Evolutionary conservation across 1,284 basidiomycete genomes (phyloP).

Genomic region (Cerrena zonata): DNA sequence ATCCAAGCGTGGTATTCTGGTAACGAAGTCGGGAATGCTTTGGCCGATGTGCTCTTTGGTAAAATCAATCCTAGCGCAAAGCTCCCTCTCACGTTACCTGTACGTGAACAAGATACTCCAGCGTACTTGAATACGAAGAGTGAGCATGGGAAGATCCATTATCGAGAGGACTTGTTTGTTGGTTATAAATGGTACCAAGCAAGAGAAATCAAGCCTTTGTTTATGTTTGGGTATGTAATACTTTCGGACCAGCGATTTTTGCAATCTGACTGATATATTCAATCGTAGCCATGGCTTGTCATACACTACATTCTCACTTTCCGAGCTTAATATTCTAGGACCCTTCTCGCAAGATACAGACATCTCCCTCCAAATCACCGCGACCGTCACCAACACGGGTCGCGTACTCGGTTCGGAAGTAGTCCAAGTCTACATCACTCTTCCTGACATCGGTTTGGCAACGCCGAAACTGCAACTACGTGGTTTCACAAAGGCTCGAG

Average conservation of each 20-base stretch:
- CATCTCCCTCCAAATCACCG: constrained; percentile 26
- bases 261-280: constrained; percentile 6
- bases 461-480: constrained; percentile 55
- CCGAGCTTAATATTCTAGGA: constrained; percentile 35
- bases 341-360: constrained; percentile 25
- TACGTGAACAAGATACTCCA: constrained; percentile 58
- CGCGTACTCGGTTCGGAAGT: constrained; percentile 54
- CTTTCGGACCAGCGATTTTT: background rate
- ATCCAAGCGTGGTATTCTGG: constrained; percentile 70
- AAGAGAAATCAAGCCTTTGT: constrained; percentile 51
- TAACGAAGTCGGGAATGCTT: constrained; percentile 70
- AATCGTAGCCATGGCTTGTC: constrained; percentile 61
- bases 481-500: constrained; percentile 52
- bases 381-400: constrained; percentile 57
- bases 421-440: constrained; percentile 62
- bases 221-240: constrained; percentile 56
- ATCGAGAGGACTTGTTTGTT: constrained; percentile 62
- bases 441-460: constrained; percentile 47
- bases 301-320: constrained; percentile 64
- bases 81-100: constrained; percentile 65
- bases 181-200: constrained; percentile 71
- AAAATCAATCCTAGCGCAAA: constrained; percentile 67
- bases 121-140: constrained; percentile 55
- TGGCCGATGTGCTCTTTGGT: constrained; percentile 71
- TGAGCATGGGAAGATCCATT: constrained; percentile 61